Evolutionary conservation across 2,329 filamentous ascomycete genomes (phyloP).

Genomic region (Neopestalotiopsis sp.): DNA sequence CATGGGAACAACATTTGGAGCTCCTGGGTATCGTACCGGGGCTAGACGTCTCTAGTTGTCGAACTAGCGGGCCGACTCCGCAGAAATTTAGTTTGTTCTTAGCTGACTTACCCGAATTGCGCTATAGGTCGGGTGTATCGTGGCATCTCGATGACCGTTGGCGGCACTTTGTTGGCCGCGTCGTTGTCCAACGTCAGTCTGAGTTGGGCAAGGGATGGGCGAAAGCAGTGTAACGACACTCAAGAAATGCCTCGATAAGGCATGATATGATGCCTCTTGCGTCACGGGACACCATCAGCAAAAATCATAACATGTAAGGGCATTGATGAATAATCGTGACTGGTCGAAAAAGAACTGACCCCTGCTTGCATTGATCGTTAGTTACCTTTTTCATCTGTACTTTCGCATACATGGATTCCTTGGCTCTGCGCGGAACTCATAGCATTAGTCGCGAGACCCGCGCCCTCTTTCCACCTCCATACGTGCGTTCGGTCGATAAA

Average conservation of each 20-base stretch:
- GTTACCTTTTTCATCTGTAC: background rate
- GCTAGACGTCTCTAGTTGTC: background rate
- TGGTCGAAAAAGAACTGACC: background rate
- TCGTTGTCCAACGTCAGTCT: background rate
- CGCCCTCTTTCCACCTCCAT: background rate
- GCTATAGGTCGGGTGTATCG: slow-evolving; percentile 2
- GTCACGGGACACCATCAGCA: background rate
- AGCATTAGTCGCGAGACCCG: background rate
- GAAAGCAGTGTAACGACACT: background rate
- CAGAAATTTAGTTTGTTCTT: slow-evolving; percentile 1
- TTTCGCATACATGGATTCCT: background rate
- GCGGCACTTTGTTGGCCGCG: background rate
- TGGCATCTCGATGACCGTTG: background rate
- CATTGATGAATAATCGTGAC: background rate
- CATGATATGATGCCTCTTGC: background rate
- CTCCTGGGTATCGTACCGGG: background rate
- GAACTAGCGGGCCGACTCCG: background rate
- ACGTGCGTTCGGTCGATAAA: background rate
- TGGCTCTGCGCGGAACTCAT: background rate
- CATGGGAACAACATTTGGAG: background rate
- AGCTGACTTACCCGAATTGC: background rate
- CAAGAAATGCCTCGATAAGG: background rate
- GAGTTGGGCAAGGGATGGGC: background rate
- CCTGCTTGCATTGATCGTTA: background rate
- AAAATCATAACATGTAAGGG: background rate